Base-by-base conservation (phyloP, 75 land plant genomes). In the Gnetum montanum region DNA sequence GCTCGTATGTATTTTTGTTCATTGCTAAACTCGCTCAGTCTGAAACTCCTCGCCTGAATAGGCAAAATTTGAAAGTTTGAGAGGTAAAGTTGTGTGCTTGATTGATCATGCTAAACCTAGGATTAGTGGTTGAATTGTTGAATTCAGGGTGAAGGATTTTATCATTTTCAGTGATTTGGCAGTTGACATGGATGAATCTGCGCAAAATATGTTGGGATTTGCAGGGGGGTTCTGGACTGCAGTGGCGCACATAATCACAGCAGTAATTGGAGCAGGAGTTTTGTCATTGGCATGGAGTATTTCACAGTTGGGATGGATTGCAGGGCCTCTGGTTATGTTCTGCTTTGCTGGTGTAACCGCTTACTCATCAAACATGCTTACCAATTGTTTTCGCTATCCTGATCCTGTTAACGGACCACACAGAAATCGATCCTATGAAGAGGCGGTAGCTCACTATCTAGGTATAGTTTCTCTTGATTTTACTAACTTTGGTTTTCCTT, bases 251-350 rank as follows among this genome's bases (percentile, higher is more conserved):
- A 73, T 75, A 25, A 58, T 75, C 27, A 75, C 78, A 20, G 75
- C 78, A 26, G 78, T 75, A 5, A 75, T 75, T 30, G 78, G 78
- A 10, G 65, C 75, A n/a, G 78, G 78, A 31, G 78, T 75, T 1
- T 58, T 75, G 19, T 75, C 78, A 19, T 31, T 75, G 27, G 69
- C 78, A 34, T 75, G 78, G 78, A 70, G 74, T 43, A 47, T 75
- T 34, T 68, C 78, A 6, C 74, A 75, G 49, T 31, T 88, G 59
- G 94, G 90, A 11, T 85, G 94, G 94, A 78, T 82, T 29, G 80
- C 68, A 3, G 89, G 94, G 27, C 94, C 94, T 12, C 10, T 69
- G 34, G 63, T 55, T 12, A 70, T 88, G 60, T 59, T 88, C 7
- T 27, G 54, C 34, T 78, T 84, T 49, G 82, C 86, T 6, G 49